Conservation (phyloP, 495 filamentous ascomycete genomes). For the Rhypophila decipiens region DNA sequence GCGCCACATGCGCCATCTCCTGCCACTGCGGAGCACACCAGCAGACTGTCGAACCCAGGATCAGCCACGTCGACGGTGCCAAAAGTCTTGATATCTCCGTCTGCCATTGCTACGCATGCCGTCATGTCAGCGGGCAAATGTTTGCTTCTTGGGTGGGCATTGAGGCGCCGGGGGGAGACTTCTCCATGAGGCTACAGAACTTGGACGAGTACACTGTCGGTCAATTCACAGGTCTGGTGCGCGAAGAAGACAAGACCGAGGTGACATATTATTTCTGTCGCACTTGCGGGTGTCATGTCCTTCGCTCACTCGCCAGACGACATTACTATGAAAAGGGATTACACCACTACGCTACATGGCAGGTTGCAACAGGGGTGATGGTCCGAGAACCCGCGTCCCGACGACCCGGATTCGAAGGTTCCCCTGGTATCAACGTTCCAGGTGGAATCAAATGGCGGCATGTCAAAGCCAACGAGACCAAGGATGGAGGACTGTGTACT, state of each 20-base stretch:
- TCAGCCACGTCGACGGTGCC: not conserved
- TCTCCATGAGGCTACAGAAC: constrained; percentile 31
- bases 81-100: constrained; percentile 30
- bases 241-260: too few relatives aligned
- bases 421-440: too few relatives aligned
- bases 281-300: constrained; percentile 62
- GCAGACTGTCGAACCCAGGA: constrained; percentile 26
- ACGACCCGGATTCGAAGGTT: not conserved
- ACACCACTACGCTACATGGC: constrained; percentile 25
- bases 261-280: constrained; percentile 53
- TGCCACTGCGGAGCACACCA: constrained; percentile 52
- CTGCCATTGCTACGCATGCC: constrained; percentile 62
- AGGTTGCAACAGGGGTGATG: constrained; percentile 28
- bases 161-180: too few relatives aligned
- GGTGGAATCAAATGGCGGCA: constrained; percentile 32
- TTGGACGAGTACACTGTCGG: too few relatives aligned
- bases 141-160: constrained; percentile 46
- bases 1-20: too few relatives aligned
- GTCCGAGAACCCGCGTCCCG: constrained; percentile 4
- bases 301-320: constrained; percentile 25
- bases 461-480: constrained; percentile 42
- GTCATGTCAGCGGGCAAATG: constrained; percentile 52
- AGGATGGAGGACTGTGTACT: constrained; percentile 52
- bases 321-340: not conserved
- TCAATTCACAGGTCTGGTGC: too few relatives aligned